phyloP scores from a whole-genome alignment of 2,329 filamentous ascomycete species.

The Emergomyces orientalis region DNA sequence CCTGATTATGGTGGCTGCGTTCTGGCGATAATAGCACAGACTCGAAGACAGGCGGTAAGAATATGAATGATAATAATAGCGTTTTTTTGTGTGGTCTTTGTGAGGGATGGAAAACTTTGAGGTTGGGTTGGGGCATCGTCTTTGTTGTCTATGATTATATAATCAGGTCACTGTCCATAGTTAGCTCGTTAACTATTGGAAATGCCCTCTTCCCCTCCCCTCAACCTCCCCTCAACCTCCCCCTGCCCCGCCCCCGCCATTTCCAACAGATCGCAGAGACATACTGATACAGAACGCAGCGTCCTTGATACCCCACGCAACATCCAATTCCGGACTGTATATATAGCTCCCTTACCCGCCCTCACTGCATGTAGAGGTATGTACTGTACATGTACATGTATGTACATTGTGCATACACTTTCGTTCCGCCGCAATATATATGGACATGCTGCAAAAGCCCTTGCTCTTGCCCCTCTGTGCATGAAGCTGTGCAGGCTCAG shows the following conservation, averaged over 20 bases:
- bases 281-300: background rate
- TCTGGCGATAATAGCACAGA: background rate
- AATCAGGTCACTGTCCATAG: background rate
- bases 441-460: background rate
- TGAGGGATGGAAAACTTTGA: background rate
- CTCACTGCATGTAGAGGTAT: background rate
- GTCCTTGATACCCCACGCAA: background rate
- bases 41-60: background rate
- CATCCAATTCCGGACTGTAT: background rate
- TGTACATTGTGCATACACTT: background rate
- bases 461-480: background rate
- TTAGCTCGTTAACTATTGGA: no score
- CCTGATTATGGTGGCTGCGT: background rate
- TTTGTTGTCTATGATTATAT: constrained; percentile 5
- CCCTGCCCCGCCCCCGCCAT: background rate
- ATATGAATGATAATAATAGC: constrained; percentile 4
- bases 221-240: no score
- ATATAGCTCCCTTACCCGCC: background rate
- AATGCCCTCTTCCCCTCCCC: no score
- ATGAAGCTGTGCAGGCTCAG: background rate
- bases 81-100: constrained; percentile 3
- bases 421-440: background rate
- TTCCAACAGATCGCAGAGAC: background rate
- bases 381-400: background rate
- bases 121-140: background rate